Conservation (phyloP, 2,329 filamentous ascomycete genomes). For the Pseudogymnoascus sp. region DNA sequence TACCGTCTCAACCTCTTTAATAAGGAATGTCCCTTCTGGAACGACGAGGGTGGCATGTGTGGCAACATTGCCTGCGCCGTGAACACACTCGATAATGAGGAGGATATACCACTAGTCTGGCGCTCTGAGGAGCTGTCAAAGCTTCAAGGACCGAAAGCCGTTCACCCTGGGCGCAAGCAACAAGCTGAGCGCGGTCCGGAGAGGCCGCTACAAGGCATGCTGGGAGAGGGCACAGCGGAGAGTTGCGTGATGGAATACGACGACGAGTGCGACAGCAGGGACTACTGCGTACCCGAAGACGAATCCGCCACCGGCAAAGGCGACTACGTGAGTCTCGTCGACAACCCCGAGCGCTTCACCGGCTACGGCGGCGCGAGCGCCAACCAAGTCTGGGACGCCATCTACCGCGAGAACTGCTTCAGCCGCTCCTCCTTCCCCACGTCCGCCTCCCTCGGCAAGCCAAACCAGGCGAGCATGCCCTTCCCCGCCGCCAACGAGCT, state of each 20-base stretch:
- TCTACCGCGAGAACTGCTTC: conserved; percentile 98
- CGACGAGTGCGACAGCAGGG: conserved; percentile 90
- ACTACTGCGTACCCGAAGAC: conserved; percentile 95
- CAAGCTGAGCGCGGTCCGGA: conserved; percentile 61
- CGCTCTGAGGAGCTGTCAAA: conserved; percentile 86
- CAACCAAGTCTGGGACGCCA: conserved; percentile 89
- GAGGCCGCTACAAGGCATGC: conserved; percentile 67
- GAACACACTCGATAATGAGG: conserved; percentile 88
- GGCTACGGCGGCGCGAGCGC: conserved; percentile 82
- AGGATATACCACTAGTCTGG: conserved; percentile 89
- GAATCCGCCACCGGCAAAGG: conserved; percentile 79
- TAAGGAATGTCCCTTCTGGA: conserved; percentile 94
- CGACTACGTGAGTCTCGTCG: conserved; percentile 89
- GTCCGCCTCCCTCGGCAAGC: conserved; percentile 46
- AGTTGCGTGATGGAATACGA: conserved; percentile 97
- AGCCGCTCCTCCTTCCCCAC: conserved; percentile 55
- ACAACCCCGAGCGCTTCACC: conserved; percentile 93
- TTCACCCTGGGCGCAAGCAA: conserved; percentile 69
- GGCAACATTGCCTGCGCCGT: conserved; percentile 96
- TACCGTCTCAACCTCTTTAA: conserved; percentile 93
- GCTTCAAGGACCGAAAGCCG: conserved; percentile 81
- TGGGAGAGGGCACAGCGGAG: conserved; percentile 84
- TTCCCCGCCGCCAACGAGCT: conserved; percentile 50
- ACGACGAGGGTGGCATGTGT: conserved; percentile 86
- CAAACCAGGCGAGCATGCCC: conserved; percentile 29